phyloP scores from a whole-genome alignment of 2,329 filamentous ascomycete species.

The Penicillium crustosum region DNA sequence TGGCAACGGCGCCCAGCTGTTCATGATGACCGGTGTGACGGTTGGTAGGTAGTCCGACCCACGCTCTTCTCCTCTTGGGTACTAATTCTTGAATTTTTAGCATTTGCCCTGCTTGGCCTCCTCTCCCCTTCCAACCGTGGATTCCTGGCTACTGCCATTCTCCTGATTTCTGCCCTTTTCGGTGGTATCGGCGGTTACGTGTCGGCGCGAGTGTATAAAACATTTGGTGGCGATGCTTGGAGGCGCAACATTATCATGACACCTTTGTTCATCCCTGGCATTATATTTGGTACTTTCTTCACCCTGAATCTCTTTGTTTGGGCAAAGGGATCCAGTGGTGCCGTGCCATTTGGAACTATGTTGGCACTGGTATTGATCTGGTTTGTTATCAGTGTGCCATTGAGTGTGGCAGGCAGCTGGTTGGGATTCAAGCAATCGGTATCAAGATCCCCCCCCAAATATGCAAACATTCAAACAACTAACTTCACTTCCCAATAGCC shows the following conservation, averaged over 20 bases:
- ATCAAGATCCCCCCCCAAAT: slow-evolving; percentile 1
- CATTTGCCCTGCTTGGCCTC: slow-evolving; percentile 90
- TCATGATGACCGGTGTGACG: slow-evolving; percentile 95
- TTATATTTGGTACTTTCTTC: slow-evolving; percentile 89
- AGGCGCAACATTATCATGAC: slow-evolving; percentile 90
- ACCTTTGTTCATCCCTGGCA: slow-evolving; percentile 77
- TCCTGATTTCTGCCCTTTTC: slow-evolving; percentile 89
- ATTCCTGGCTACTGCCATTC: slow-evolving; percentile 87
- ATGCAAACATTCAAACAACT: slow-evolving; percentile 3
- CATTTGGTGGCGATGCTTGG: slow-evolving; percentile 88
- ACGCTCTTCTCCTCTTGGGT: neutral
- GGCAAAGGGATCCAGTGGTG: slow-evolving; percentile 87
- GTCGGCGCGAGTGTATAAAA: slow-evolving; percentile 89
- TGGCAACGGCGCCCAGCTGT: slow-evolving; percentile 92
- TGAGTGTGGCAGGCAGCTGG: slow-evolving; percentile 89
- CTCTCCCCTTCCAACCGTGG: slow-evolving; percentile 94
- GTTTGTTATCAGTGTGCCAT: slow-evolving; percentile 93
- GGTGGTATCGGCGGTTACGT: slow-evolving; percentile 90
- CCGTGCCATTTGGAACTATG: slow-evolving; percentile 97
- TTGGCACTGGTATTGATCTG: slow-evolving; percentile 88
- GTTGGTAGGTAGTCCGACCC: slow-evolving; percentile 55
- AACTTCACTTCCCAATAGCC: slow-evolving; percentile 38
- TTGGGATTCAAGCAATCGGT: slow-evolving; percentile 75
- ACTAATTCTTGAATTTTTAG: slow-evolving; percentile 31
- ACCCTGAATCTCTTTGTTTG: slow-evolving; percentile 94